Conservation (phyloP, 768 basidiomycete genomes). For the Rhodotorula paludigena region DNA sequence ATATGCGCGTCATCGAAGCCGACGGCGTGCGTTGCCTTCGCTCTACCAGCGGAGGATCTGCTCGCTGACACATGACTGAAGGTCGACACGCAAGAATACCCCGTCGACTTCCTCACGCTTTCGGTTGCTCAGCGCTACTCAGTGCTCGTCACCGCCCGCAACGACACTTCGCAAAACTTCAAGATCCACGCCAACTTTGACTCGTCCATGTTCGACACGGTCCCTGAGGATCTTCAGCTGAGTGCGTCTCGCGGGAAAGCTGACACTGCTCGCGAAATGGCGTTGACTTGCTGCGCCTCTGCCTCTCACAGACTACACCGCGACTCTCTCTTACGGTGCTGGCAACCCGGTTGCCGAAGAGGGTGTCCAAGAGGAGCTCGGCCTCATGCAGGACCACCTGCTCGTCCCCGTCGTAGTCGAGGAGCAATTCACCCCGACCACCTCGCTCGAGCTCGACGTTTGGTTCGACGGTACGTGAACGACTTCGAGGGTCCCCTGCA, state of each 20-base stretch:
- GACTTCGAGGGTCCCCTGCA: slow-evolving; percentile 32
- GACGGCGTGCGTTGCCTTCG: slow-evolving; percentile 26
- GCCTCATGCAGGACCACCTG: slow-evolving; percentile 58
- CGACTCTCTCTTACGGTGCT: slow-evolving; percentile 69
- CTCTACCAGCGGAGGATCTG: neutral
- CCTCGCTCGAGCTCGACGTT: slow-evolving; percentile 64
- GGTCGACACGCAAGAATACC: slow-evolving; percentile 64
- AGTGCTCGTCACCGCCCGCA: slow-evolving; percentile 81
- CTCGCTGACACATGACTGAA: neutral
- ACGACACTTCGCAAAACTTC: slow-evolving; percentile 79
- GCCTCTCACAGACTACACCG: slow-evolving; percentile 62
- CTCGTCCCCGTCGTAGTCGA: slow-evolving; percentile 57
- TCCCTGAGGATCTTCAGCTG: slow-evolving; percentile 66
- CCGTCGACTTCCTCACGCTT: slow-evolving; percentile 66
- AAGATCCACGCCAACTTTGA: slow-evolving; percentile 88
- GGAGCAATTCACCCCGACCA: slow-evolving; percentile 53
- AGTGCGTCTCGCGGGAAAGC: slow-evolving; percentile 64
- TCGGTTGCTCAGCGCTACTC: slow-evolving; percentile 91
- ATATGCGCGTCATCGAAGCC: slow-evolving; percentile 50
- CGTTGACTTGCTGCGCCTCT: neutral
- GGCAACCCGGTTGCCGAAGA: slow-evolving; percentile 48
- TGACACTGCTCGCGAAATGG: too few relatives aligned
- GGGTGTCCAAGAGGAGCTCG: slow-evolving; percentile 51
- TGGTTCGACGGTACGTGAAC: slow-evolving; percentile 55
- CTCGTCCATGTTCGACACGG: slow-evolving; percentile 61